Evolutionary conservation across 345 rosid species (phyloP).

Genomic region (Ailanthus altissimus): DNA sequence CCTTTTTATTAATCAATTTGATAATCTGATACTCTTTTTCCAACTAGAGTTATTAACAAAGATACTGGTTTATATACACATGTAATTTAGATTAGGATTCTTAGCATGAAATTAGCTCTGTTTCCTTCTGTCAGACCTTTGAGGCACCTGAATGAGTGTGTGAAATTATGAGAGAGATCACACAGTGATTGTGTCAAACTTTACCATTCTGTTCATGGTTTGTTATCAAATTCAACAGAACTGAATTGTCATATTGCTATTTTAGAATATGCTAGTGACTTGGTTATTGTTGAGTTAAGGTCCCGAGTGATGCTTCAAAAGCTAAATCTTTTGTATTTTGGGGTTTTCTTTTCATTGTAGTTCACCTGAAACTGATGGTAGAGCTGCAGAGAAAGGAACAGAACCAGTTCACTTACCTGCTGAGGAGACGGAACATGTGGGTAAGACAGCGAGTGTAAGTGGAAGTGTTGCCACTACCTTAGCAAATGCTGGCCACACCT

Average conservation of each 20-base stretch:
- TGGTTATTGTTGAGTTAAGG: background rate
- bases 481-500: slow-evolving; percentile 80
- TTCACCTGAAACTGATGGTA: slow-evolving; percentile 59
- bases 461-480: slow-evolving; percentile 56
- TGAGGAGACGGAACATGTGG: slow-evolving; percentile 42
- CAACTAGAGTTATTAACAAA: background rate
- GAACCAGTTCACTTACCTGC: slow-evolving; percentile 43
- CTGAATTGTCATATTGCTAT: slow-evolving; percentile 8
- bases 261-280: background rate
- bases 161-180: background rate
- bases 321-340: background rate
- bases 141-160: background rate
- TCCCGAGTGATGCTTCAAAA: slow-evolving; percentile 11
- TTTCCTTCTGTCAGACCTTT: background rate
- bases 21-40: background rate
- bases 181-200: background rate
- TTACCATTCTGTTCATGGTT: background rate
- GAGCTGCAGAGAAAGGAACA: slow-evolving; percentile 43
- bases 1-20: slow-evolving; percentile 14
- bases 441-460: slow-evolving; percentile 38
- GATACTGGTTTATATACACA: background rate
- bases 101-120: background rate
- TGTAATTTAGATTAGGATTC: background rate
- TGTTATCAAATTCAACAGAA: background rate
- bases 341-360: slow-evolving; percentile 39